Percentiles rank a stretch among this genome's conserved stretches.
phyloP scores from a whole-genome alignment of 768 basidiomycete genomes.

The Fistulinella prunicolor region DNA sequence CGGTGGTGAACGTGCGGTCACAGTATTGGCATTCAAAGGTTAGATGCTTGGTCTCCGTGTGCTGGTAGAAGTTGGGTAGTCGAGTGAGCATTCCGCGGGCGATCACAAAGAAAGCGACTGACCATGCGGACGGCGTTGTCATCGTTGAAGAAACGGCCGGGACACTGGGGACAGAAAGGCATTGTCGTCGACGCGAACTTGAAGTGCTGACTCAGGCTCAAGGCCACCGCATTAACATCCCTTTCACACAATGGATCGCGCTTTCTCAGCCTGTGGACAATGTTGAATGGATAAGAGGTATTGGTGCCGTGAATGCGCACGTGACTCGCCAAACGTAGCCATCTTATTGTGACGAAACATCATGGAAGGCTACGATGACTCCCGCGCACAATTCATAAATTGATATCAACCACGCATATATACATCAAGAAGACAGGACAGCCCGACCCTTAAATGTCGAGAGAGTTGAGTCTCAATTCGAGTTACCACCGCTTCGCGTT shows the following conservation, averaged over 20 bases:
- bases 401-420: conserved; percentile 3
- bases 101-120: not conserved
- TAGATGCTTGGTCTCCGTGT: conserved; percentile 12
- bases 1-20: conserved; percentile 6
- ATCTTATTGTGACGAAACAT: too few species aligned
- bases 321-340: too few species aligned
- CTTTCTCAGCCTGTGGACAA: too few species aligned
- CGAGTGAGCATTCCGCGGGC: not conserved
- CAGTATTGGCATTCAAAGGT: conserved; percentile 19
- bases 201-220: too few species aligned
- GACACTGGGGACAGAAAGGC: conserved; percentile 18
- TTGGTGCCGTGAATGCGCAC: too few species aligned
- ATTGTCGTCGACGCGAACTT: conserved; percentile 9
- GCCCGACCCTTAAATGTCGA: not conserved
- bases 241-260: too few species aligned
- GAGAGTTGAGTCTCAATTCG: not conserved
- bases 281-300: too few species aligned
- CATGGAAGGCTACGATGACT: too few species aligned
- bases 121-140: conserved; percentile 12
- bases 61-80: conserved; percentile 7
- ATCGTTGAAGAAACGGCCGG: conserved; percentile 17
- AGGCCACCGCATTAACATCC: too few species aligned
- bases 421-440: conserved; percentile 1
- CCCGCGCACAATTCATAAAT: conserved; percentile 1
- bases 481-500: not conserved